A percentile compares a stretch with the other conserved stretches of the same genome.
Evolutionary conservation across 441 rosid species (phyloP).

Genomic region (Populus hybrid): DNA sequence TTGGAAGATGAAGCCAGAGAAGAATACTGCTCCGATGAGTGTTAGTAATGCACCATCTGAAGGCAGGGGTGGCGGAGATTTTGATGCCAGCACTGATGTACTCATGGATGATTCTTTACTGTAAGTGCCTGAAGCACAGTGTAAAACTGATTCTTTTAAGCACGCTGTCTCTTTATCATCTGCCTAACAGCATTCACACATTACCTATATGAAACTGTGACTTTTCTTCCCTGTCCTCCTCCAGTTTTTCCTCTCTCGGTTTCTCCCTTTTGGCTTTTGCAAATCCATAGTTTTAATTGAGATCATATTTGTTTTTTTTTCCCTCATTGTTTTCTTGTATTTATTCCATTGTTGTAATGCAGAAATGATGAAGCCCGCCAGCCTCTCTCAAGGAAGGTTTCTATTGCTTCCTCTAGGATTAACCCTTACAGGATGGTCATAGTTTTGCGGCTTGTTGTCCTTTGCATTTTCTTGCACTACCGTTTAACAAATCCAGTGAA

Average conservation of each 20-base stretch:
- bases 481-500: conserved; percentile 37
- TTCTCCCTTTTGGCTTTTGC: not conserved
- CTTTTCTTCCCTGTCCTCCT: not conserved
- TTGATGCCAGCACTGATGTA: conserved; percentile 33
- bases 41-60: conserved; percentile 37
- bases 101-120: conserved; percentile 32
- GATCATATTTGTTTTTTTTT: not conserved
- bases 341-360: conserved; percentile 4
- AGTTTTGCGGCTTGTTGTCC: too few relatives aligned
- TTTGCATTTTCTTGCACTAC: conserved; percentile 25
- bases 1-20: conserved; percentile 40
- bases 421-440: too few relatives aligned
- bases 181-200: not conserved
- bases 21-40: conserved; percentile 33
- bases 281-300: not conserved
- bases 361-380: conserved; percentile 36
- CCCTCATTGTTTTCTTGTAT: not conserved
- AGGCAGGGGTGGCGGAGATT: conserved; percentile 33
- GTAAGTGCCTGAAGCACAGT: conserved; percentile 19
- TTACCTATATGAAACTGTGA: not conserved
- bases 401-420: too few relatives aligned
- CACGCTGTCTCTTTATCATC: not conserved
- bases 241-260: not conserved
- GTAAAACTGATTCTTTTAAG: not conserved
- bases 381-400: too few relatives aligned